Conservation (phyloP, 2,329 filamentous ascomycete genomes). For the Nannizziopsis arthrosporioides region DNA sequence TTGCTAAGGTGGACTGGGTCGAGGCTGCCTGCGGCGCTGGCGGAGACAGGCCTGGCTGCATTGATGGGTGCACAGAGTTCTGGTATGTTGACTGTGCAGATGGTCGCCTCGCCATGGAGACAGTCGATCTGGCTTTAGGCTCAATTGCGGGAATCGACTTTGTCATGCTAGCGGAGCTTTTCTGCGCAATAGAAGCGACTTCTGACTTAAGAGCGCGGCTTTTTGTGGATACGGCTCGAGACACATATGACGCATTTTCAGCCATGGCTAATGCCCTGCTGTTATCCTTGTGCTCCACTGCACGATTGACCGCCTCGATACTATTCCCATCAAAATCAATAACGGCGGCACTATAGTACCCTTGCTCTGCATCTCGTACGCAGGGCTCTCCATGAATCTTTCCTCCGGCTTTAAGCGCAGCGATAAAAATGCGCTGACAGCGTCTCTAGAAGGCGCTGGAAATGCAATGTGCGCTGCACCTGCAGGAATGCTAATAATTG, state of each 20-base stretch:
- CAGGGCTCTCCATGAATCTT: slow-evolving; percentile 47
- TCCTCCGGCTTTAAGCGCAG: slow-evolving; percentile 54
- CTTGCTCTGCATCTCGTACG: slow-evolving; percentile 41
- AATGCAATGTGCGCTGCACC: slow-evolving; percentile 54
- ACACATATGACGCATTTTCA: slow-evolving; percentile 30
- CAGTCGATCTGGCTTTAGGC: slow-evolving; percentile 13
- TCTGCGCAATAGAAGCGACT: slow-evolving; percentile 19
- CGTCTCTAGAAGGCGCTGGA: slow-evolving; percentile 52
- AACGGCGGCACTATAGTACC: slow-evolving; percentile 53
- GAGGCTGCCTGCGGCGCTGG: slow-evolving; percentile 25
- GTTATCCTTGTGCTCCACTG: slow-evolving; percentile 21
- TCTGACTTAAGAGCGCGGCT: slow-evolving; percentile 21
- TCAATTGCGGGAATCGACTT: slow-evolving; percentile 14
- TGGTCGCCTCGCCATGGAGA: slow-evolving; percentile 1
- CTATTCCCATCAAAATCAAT: slow-evolving; percentile 74
- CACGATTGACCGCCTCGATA: slow-evolving; percentile 54
- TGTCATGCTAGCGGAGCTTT: slow-evolving; percentile 16
- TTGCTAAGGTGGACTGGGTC: slow-evolving; percentile 28
- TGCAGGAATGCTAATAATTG: slow-evolving; percentile 35
- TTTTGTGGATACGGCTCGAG: slow-evolving; percentile 22
- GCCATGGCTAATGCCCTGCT: slow-evolving; percentile 25
- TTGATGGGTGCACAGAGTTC: slow-evolving; percentile 9
- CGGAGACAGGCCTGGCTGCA: slow-evolving; percentile 16
- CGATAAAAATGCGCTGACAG: slow-evolving; percentile 62
- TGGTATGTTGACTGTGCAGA: slow-evolving; percentile 11